Conservation (phyloP, 306 rosid species). For the Quercus bicolor region DNA sequence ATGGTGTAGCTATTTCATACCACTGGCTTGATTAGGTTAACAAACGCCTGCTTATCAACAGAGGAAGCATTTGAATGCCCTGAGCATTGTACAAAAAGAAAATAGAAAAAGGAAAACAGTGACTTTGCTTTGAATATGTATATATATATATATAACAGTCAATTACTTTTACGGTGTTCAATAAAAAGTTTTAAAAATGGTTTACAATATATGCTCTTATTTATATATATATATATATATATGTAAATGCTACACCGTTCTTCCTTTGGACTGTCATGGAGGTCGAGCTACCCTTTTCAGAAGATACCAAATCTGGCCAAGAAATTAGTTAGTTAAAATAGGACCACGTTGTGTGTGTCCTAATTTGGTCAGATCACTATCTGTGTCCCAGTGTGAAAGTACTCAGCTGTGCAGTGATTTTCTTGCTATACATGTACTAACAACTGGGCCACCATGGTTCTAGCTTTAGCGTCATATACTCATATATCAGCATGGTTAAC, state of each 20-base stretch:
- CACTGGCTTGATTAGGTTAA: background rate
- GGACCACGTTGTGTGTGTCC: too few species aligned
- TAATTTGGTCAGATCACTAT: too few species aligned
- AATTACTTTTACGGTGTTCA: too few species aligned
- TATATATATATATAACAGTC: too few species aligned
- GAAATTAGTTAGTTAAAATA: background rate
- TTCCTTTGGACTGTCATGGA: background rate
- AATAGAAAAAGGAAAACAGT: too few species aligned
- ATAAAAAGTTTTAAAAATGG: too few species aligned
- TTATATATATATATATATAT: too few species aligned
- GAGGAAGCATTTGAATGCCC: background rate
- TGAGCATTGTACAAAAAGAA: background rate
- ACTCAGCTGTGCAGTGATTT: background rate
- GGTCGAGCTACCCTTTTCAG: background rate
- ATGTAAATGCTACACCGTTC: background rate
- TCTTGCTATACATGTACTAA: background rate
- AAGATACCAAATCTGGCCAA: background rate
- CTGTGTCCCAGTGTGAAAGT: background rate
- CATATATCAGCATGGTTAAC: background rate
- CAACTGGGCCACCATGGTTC: background rate
- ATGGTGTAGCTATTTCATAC: too few species aligned
- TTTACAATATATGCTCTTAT: too few species aligned
- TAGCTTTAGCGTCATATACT: too few species aligned
- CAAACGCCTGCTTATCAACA: background rate
- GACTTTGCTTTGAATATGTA: too few species aligned